Conservation (phyloP, 139 green algal species). For the Tetradesmus lagerheimii region DNA sequence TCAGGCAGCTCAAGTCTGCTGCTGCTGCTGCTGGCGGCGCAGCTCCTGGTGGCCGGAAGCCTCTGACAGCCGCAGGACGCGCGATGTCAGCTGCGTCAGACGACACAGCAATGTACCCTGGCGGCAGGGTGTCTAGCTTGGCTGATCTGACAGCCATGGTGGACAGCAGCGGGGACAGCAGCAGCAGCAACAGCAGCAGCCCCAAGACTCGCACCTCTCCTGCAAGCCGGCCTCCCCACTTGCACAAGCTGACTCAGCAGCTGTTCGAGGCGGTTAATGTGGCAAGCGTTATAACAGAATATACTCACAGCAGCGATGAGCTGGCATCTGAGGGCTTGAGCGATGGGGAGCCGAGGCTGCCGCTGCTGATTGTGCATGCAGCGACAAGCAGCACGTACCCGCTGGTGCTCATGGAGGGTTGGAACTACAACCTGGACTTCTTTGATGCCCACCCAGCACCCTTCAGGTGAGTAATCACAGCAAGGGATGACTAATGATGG, state of each 20-base stretch:
- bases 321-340: not conserved
- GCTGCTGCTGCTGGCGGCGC: not conserved
- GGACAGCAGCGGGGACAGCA: not conserved
- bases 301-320: not conserved
- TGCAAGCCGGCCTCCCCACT: not conserved
- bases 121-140: not conserved
- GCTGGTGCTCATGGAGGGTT: conserved; percentile 51
- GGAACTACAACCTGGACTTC: conserved; percentile 49
- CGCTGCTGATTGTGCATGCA: conserved; percentile 55
- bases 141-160: not conserved
- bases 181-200: conserved; percentile 23
- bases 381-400: conserved; percentile 51
- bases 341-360: not conserved
- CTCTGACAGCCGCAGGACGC: not conserved
- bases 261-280: not conserved
- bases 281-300: not conserved
- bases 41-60: not conserved
- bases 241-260: conserved; percentile 27
- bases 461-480: conserved; percentile 33
- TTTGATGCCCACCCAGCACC: conserved; percentile 45
- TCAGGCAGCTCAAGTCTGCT: not conserved
- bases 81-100: not conserved
- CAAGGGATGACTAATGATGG: not conserved
- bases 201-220: conserved; percentile 23
- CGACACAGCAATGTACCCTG: not conserved